phyloP scores from a whole-genome alignment of 1,284 basidiomycete species.

The Volvariella surrecta region DNA sequence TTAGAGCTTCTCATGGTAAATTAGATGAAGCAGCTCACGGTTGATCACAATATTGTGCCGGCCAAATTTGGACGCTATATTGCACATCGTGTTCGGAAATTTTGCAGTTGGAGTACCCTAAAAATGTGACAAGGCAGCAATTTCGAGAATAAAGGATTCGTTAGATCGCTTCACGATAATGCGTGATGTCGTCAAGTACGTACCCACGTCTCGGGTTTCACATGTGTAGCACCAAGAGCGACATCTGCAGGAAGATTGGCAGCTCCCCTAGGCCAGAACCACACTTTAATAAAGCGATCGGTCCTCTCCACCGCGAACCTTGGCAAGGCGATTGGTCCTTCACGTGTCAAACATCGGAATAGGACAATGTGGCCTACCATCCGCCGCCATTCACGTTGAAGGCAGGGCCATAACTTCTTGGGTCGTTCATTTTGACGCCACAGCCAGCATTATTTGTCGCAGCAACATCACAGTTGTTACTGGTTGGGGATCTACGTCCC shows the following conservation, averaged over 20 bases:
- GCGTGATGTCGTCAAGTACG: no score
- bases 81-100: constrained; percentile 48
- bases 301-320: constrained; percentile 57
- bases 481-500: neutral
- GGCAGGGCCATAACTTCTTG: constrained; percentile 45
- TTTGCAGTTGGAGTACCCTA: constrained; percentile 47
- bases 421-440: constrained; percentile 40
- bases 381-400: constrained; percentile 60
- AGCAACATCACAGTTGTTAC: constrained; percentile 43
- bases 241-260: constrained; percentile 38
- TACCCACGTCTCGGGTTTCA: constrained; percentile 39
- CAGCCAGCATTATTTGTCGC: constrained; percentile 56
- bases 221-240: constrained; percentile 23
- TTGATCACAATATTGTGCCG: constrained; percentile 57
- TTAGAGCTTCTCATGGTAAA: no score
- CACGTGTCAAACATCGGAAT: no score
- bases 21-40: no score
- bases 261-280: constrained; percentile 47
- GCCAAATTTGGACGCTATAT: constrained; percentile 34
- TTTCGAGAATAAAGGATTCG: no score
- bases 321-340: no score
- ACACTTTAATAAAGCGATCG: constrained; percentile 38
- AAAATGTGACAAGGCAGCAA: no score
- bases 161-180: no score
- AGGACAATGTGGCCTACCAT: constrained; percentile 48